These are phyloP conservation scores for Candida ponderosae DNA, from an alignment of 805 yeast species.

Conservation along the genomic window DNA sequence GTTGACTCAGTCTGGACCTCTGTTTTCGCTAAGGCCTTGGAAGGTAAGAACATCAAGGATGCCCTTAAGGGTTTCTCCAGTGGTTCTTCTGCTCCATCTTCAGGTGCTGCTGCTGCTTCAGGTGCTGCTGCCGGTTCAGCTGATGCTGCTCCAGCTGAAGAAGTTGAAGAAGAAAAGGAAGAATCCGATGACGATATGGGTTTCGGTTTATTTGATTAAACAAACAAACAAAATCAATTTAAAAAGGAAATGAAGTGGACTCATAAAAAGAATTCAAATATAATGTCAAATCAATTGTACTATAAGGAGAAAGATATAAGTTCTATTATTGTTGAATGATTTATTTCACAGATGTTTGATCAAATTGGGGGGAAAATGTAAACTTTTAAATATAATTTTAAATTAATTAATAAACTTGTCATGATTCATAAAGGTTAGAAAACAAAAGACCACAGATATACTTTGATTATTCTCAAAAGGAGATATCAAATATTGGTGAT, in stretches of 20 bases:
- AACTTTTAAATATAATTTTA: too few relatives aligned
- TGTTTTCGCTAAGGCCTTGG: slow-evolving; percentile 75
- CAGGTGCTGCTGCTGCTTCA: slow-evolving; percentile 39
- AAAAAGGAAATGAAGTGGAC: too few relatives aligned
- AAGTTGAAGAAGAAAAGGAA: slow-evolving; percentile 52
- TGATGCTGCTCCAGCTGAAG: slow-evolving; percentile 51
- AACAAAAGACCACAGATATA: too few relatives aligned
- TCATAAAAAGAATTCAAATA: too few relatives aligned
- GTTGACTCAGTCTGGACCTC: slow-evolving; percentile 76
- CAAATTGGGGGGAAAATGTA: too few relatives aligned
- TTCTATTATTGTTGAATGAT: slow-evolving; percentile 8
- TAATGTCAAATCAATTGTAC: slow-evolving; percentile 2
- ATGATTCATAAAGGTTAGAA: too few relatives aligned
- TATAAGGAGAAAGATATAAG: slow-evolving; percentile 1
- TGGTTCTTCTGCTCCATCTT: slow-evolving; percentile 43
- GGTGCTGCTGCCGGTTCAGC: slow-evolving; percentile 39
- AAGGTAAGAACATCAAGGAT: slow-evolving; percentile 67
- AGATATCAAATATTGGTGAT: too few relatives aligned
- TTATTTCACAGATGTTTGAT: too few relatives aligned
- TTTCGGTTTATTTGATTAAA: slow-evolving; percentile 84
- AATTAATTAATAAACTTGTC: too few relatives aligned
- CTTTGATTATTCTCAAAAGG: too few relatives aligned
- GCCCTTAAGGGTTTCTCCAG: slow-evolving; percentile 52
- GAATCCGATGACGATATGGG: slow-evolving; percentile 84
- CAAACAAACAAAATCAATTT: slow-evolving; percentile 10